These are phyloP conservation scores for Spizellomyces punctatus DNA, from an alignment of 192 early-diverging fungal species.

Conservation along the genomic window DNA sequence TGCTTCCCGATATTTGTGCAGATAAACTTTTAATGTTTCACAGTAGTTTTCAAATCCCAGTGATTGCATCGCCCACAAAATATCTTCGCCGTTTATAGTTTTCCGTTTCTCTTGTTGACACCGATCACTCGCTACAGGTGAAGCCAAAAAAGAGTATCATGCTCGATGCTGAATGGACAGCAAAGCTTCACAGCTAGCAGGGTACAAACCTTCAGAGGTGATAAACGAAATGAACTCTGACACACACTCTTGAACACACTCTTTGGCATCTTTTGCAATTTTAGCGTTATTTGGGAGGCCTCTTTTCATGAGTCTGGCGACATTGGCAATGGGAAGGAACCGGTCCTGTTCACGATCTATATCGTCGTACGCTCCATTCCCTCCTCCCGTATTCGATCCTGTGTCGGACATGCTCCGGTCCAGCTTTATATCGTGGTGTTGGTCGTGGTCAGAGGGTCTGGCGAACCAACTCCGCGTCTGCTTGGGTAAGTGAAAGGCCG, in stretches of 20 bases:
- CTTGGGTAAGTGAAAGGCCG: too few species aligned
- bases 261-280: constrained; percentile 98
- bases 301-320: constrained; percentile 96
- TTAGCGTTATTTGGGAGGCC: constrained; percentile 97
- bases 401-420: not conserved
- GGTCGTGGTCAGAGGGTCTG: too few species aligned
- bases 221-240: constrained; percentile 99
- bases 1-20: constrained; percentile 90
- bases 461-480: too few species aligned
- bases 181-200: constrained; percentile 8
- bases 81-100: constrained; percentile 98
- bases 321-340: constrained; percentile 91
- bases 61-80: constrained; percentile 97
- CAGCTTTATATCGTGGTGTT: too few species aligned
- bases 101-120: constrained; percentile 95
- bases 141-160: not conserved
- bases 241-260: constrained; percentile 94
- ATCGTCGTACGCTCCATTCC: not conserved
- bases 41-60: constrained; percentile 98
- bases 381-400: not conserved
- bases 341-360: constrained; percentile 71
- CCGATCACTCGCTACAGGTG: constrained; percentile 78
- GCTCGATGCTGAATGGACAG: not conserved
- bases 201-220: constrained; percentile 80
- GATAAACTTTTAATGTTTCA: constrained; percentile 85